Evolutionary conservation across 441 rosid species (phyloP).

Genomic region (Syzygium malaccense): DNA sequence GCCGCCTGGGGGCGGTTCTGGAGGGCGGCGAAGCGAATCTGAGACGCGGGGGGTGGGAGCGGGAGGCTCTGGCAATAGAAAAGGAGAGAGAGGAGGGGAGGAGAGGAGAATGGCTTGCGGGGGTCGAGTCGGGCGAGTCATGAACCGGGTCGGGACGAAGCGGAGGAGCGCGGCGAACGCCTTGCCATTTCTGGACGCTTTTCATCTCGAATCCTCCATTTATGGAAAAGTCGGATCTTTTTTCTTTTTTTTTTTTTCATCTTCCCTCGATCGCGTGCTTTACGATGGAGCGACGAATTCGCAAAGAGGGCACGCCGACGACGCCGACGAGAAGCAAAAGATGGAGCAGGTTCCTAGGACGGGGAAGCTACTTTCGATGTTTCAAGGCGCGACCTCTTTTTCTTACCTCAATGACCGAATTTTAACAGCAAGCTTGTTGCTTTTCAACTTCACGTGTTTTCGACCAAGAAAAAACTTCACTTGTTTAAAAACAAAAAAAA

Average conservation of each 20-base stretch:
- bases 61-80: not conserved
- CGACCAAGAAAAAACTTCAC: too few species aligned
- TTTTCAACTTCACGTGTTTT: not conserved
- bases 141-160: not conserved
- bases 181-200: not conserved
- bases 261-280: not conserved
- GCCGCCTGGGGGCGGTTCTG: not conserved
- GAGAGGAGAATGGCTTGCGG: not conserved
- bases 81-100: not conserved
- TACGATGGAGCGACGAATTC: not conserved
- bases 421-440: not conserved
- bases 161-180: not conserved
- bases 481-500: too few species aligned
- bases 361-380: not conserved
- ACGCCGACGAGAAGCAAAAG: not conserved
- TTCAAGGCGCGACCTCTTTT: not conserved
- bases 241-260: too few species aligned
- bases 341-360: not conserved
- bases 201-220: not conserved
- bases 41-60: slow-evolving; percentile 1
- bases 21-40: not conserved
- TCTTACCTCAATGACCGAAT: not conserved
- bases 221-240: not conserved
- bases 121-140: slow-evolving; percentile 30
- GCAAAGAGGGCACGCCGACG: not conserved